A percentile compares a stretch with the other conserved stretches of the same genome.
Conservation (phyloP, 371 early-diverging fungal species). For the Caulochytrium protostelioides region DNA sequence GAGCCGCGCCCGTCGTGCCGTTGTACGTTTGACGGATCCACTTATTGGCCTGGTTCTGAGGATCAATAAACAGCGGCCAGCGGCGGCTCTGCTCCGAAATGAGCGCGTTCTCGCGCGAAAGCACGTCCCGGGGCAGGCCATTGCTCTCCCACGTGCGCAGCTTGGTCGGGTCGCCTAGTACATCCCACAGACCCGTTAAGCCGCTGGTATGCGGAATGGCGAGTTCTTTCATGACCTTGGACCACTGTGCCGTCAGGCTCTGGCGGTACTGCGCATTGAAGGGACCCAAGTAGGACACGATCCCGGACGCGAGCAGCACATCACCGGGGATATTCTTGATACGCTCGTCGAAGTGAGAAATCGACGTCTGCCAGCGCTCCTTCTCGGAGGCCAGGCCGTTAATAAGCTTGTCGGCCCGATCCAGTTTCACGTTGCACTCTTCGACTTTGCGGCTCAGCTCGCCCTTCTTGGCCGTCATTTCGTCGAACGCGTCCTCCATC, state of each 20-base stretch:
- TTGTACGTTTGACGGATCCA: conserved; percentile 36
- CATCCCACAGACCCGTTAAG: conserved; percentile 24
- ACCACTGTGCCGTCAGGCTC: conserved; percentile 22
- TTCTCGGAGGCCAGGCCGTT: conserved; percentile 29
- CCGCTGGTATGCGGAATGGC: conserved; percentile 30
- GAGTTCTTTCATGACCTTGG: conserved; percentile 13
- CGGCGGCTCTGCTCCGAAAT: conserved; percentile 29
- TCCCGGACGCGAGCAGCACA: conserved; percentile 22
- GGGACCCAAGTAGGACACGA: conserved; percentile 30
- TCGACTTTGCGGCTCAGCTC: conserved; percentile 34
- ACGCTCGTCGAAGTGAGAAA: conserved; percentile 24
- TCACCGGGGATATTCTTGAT: conserved; percentile 31
- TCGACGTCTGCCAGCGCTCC: conserved; percentile 29
- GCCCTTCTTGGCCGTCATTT: conserved; percentile 34
- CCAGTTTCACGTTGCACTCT: conserved; percentile 33
- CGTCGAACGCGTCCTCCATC: conserved; percentile 27
- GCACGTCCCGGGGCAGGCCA: conserved; percentile 28
- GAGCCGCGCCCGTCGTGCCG: no score
- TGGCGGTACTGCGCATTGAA: conserved; percentile 31
- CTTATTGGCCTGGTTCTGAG: conserved; percentile 38
- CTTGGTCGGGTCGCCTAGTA: conserved; percentile 28
- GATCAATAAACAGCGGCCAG: conserved; percentile 38
- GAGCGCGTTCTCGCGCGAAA: conserved; percentile 31
- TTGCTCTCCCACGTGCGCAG: conserved; percentile 26
- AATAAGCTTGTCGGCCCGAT: conserved; percentile 33